Base-by-base conservation (phyloP, 164 flowering plant genomes). In the Tinospora cordifolia region DNA sequence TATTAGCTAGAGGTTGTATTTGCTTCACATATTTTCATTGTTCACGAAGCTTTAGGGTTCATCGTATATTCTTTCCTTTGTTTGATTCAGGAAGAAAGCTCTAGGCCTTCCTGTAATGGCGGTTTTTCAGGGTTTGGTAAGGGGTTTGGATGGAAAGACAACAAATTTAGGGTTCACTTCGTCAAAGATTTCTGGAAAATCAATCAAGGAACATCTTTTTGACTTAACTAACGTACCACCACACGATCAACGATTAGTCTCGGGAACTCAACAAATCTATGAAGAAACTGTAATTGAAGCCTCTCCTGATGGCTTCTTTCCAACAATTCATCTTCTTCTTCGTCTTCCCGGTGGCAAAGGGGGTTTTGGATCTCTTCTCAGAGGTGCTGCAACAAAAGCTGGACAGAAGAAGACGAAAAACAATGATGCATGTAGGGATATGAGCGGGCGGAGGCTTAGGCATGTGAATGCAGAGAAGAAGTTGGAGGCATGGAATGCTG, bases 371-470 rank as follows among this genome's bases (percentile, higher is more conserved):
- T 95, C 98, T 1, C 88, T 95, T 13, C 84, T 95, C 19, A 83
- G 98, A 10, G 99, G 98, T 1, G 97, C 98, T 10, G 99, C 90
- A 27, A 89, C 99, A 11, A 95, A 94, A 75, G 97, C 97, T 6
- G 98, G 99, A 8, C 99, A 95, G 83, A 94, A 92, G 83, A 95
- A 95, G 84, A 95, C 98, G 13, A 91, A 88, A 75, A 95, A 95
- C 70, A 90, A 90, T 76, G 98, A 95, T 70, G 99, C 99, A 15
- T 95, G 99, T 54, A 76, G 97, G 40, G 99, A 94, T 73, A 94
- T 94, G 98, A 92, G 92, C 67, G 99, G 99, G 11, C 78, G 97
- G 74, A 83, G 99, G 78, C 74, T 94, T 68, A 75, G 97, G 70
- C 96, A 95, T 51, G 99, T 92, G 64, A 92, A 94, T 74, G 97